Evolutionary conservation across 495 filamentous ascomycete genomes (phyloP), one percentile per base, ranked within the genome.

Genomic region (Cercophora scortea): DNA sequence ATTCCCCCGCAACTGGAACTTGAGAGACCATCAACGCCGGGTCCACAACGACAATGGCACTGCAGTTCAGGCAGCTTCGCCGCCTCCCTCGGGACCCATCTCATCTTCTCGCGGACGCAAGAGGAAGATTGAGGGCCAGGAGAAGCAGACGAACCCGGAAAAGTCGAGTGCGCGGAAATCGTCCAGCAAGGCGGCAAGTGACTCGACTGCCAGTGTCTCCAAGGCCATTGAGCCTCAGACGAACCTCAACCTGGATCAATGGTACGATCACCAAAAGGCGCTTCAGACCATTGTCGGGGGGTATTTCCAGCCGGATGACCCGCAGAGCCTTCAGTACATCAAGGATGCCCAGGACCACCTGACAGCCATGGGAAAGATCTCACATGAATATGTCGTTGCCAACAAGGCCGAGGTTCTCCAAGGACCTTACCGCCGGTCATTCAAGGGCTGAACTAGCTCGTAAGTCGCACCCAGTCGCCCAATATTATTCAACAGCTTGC

Each of bases 1-100:
- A 61, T 96, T 96, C 62, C 90, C 89, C 35, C 82, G 90, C 63
- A 82, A 89, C 58, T 96, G 90, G 87, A 96, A 96, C 70, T 78
- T 94, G 34, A 81, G 83, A 69, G 90, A 96, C 76, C 90, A 96
- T 74, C 94, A 95, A 89, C 86, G 86, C 65, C 82, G 90, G 54
- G 88, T 95, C 13, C 90, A 96, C 71, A 87, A 91, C 70, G 88
- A 90, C 71, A 81, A 71, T 51, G 73, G 73, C 35, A 62, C 66
- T 52, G 55, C 66, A 8, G 62, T 63, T 42, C 63, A 62, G 53
- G 52, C 66, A 8, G 61, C 69, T 39, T 65, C 70, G n/a, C 68
- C 72, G 32, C 59, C 67, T 25, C 55, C 59, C 17, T 60, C 68
- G 13, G 63, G 56, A 15, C 52, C 62, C 44, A 49, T 59, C 33